These are phyloP conservation scores for Jaenimonas drosophilae DNA, from an alignment of 208 protist species.

Conservation along the genomic window DNA sequence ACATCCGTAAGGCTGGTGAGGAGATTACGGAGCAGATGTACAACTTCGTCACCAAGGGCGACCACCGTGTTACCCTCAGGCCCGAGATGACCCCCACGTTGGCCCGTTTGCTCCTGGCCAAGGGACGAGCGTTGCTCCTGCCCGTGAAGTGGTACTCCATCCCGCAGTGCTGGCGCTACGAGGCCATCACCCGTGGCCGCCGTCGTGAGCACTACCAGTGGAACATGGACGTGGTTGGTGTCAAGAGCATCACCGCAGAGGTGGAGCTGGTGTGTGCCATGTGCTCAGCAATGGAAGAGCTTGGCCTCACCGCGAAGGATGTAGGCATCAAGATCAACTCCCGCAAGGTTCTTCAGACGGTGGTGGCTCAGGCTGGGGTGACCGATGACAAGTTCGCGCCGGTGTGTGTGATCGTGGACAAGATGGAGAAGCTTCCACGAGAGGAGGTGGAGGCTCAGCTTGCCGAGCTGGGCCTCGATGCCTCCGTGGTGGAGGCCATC, in stretches of 20 bases:
- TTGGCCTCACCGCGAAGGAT: conserved; percentile 83
- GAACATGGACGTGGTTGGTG: conserved; percentile 96
- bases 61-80: conserved; percentile 86
- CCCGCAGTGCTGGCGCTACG: conserved; percentile 95
- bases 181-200: conserved; percentile 91
- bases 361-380: conserved; percentile 69
- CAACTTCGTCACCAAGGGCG: conserved; percentile 93
- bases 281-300: conserved; percentile 60
- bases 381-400: conserved; percentile 72
- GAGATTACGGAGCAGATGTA: conserved; percentile 97
- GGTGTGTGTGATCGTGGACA: conserved; percentile 94
- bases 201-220: conserved; percentile 95
- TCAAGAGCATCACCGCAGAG: conserved; percentile 84
- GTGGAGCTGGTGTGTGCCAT: conserved; percentile 89
- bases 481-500: conserved; percentile 59
- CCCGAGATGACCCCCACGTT: conserved; percentile 96
- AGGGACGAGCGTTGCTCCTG: conserved; percentile 82
- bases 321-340: conserved; percentile 92
- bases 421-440: conserved; percentile 89
- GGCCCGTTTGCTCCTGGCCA: conserved; percentile 83
- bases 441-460: conserved; percentile 81
- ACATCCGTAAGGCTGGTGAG: conserved; percentile 93
- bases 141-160: conserved; percentile 95
- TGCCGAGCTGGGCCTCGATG: conserved; percentile 39
- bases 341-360: conserved; percentile 85